Evolutionary conservation across 495 filamentous ascomycete species (phyloP).

Genomic region (Tuber melanosporum): DNA sequence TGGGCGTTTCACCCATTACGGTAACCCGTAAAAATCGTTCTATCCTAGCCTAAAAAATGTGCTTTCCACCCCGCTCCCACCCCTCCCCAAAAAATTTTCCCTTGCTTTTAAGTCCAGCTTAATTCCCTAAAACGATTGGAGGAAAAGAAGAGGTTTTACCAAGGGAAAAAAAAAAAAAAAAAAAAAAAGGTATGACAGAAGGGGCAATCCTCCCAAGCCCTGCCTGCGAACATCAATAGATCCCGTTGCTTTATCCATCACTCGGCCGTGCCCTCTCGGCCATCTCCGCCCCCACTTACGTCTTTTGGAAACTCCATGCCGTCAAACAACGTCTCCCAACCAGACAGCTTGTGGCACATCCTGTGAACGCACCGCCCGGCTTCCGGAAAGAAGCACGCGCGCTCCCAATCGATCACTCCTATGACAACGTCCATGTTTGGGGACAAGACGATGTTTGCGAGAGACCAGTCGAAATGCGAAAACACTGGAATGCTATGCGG

Average conservation of each 20-base stretch:
- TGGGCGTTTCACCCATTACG: conserved; percentile 3
- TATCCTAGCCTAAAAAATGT: background rate
- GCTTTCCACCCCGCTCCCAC: background rate
- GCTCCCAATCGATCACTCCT: conserved; percentile 21
- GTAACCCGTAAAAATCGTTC: background rate
- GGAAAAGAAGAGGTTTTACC: background rate
- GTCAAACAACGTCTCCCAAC: conserved; percentile 17
- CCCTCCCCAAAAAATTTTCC: background rate
- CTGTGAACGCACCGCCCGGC: conserved; percentile 11
- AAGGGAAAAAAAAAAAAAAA: background rate
- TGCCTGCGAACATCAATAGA: background rate
- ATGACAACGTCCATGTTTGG: conserved; percentile 10
- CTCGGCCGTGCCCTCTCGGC: background rate
- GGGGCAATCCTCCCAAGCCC: background rate
- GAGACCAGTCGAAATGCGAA: conserved; percentile 16
- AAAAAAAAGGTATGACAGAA: background rate
- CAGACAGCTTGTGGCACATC: conserved; percentile 2
- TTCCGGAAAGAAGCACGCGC: conserved; percentile 15
- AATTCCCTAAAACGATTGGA: background rate
- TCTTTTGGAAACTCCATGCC: conserved; percentile 8
- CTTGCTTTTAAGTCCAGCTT: background rate
- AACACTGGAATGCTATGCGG: conserved; percentile 11
- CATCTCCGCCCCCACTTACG: conserved; percentile 12
- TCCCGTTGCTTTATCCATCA: background rate
- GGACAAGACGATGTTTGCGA: conserved; percentile 14